Base-by-base conservation (phyloP, 441 rosid species). In the Brassica balearica region DNA sequence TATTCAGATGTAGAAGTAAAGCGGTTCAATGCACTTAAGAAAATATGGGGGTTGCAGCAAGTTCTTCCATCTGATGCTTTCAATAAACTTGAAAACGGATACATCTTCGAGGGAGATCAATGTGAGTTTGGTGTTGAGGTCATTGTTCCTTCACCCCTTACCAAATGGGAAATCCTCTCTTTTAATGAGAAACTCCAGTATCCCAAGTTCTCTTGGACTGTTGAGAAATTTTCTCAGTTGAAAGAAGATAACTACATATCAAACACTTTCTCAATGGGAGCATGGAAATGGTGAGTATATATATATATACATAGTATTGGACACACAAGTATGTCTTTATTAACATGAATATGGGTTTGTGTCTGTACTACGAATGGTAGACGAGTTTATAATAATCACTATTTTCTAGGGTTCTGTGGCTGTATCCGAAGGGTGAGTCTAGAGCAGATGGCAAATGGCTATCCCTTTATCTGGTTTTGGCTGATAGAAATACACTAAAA, bases 81-180 rank as follows among this genome's bases (percentile, higher is more conserved):
- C 62, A 68, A 19, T 19, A 14, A 68, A 3, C 69, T 22, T 27
- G 1, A 8, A 15, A 60, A 41, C 27, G 79, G 69, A 0, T 68
- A 76, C 3, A 0, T 76, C 12, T 68, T 68, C 6, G 73, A 61
- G 4, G 68, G 62, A 11, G 68, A 0, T 25, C 51, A 76, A 17
- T 76, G 73, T 3, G 79, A 68, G 61, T 76, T 76, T 60, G 73
- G 73, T 68, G 79, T 76, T 60, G 73, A 68, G 48, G 73, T 76
- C 68, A 6, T 46, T 29, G 79, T 67, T 56, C 19, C 48, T 75
- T 12, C 73, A 10, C 67, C 72, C 0, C 9, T 11, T 15, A 41
- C 48, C 14, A 67, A 68, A 3, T 68, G 73, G 60, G 79, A 68
- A 43, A 60, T 68, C 7, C 48, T 75, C 29, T 41, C 79, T 60